Evolutionary conservation across 1,284 basidiomycete species (phyloP), one percentile per base, ranked within the genome.

Genomic region (Apiotrichum porosum): DNA sequence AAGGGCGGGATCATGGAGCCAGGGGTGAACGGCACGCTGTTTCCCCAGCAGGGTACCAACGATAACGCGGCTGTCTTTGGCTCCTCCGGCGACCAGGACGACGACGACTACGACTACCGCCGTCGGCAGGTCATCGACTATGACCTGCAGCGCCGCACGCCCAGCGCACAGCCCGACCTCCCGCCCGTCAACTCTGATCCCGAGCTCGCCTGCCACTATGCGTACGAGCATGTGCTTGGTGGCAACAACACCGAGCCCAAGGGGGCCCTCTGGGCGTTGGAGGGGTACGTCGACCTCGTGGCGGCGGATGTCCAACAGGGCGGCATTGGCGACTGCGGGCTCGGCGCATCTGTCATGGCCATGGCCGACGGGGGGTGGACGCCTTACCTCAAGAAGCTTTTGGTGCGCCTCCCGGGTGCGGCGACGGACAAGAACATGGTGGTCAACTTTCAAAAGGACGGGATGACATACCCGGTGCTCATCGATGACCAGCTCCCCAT

Each of bases 321-420:
- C 42, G 47, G 50, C 3, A 58, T 58, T 21, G 56, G 56, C n/a
- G 47, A 58, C 47, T 58, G 56, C 22, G 56, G 56, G 18, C 50
- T 58, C 47, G 56, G 56, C 9, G 47, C 52, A 4, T 42, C 52
- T 5, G 26, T 58, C 43, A 49, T 52, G 49, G 41, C 51, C 1
- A 44, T 57, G 15, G 51, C 49, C 1, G 34, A 14, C 4, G 41
- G 38, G 13, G 49, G 55, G 3, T 57, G 55, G 55, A 57, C 52
- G 2, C 15, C 21, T 4, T 49, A 49, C 41, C 34, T 57, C 36
- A 50, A 38, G 37, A 21, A 30, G 36, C 46, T 40, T 32, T 50
- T 57, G 32, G 17, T 47, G 19, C 33, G 28, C 19, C 6, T 14
- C 13, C 17, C 35, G 3, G 34, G 30, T n/a, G 45, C 37, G 12